Base-by-base conservation (phyloP, 1,284 basidiomycete genomes). In the Fomitopsis palustris region DNA sequence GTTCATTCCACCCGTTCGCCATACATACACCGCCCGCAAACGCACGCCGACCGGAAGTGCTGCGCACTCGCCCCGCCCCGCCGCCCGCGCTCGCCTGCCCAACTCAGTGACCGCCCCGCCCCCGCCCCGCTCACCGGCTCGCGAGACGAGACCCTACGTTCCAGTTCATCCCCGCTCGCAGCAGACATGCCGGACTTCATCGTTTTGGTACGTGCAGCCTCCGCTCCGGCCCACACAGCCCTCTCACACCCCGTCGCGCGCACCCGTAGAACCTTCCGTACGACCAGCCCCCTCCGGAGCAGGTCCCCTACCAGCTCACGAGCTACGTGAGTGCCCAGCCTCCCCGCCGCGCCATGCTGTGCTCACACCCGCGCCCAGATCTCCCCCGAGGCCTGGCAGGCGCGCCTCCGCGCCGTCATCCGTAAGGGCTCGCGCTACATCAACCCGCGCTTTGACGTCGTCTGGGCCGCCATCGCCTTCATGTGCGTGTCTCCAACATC, bases 371-470 rank as follows among this genome's bases (percentile, higher is more conserved):
- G 2, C 33, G 23, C 45, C 2, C 39, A 84, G 82, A 73, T 83
- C 59, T 69, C 75, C 4, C 69, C 73, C 2, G 79, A 78, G 51
- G 74, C 73, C 12, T 85, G 83, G 81, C 72, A 72, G 38, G 66
- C 68, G 16, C 76, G 83, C 43, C 59, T 82, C 42, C 70, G 75
- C 19, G 66, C 72, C 8, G 72, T 84, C 49, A 69, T 72, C 9
- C 69, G 69, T 21, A 67, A 77, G 25, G 74, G 77, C 12, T 73
- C 75, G 12, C 75, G 72, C 14, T 83, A 79, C 65, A 72, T 77
- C 63, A 78, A 77, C 58, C 79, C 80, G 16, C 61, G 70, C 19
- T 73, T 85, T 60, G 83, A 85, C 62, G 70, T 76, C 27, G 60
- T 75, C 45, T 85, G 79, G 74, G 61, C 77, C 19, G 19, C 75